A percentile compares a stretch with the other conserved stretches of the same genome.
phyloP scores from a whole-genome alignment of 257 asterid species.

The Salvia miltiorrhiza region DNA sequence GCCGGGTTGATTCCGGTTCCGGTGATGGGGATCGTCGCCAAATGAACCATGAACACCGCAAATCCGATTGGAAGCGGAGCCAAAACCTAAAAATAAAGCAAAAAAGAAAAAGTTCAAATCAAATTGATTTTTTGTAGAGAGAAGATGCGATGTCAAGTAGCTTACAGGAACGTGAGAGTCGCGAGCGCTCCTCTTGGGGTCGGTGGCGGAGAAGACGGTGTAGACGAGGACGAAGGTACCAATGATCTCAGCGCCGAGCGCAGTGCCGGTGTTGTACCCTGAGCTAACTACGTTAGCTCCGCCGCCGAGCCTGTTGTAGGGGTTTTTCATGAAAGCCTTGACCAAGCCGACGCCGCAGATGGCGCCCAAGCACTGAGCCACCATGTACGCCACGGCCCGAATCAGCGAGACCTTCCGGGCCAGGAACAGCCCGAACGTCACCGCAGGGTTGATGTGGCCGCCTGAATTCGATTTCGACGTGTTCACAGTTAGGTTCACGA shows the following conservation, averaged over 20 bases:
- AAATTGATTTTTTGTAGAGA: background rate
- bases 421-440: constrained; percentile 71
- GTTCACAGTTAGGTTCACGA: background rate
- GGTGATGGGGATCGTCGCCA: constrained; percentile 89
- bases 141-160: background rate
- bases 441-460: constrained; percentile 87
- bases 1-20: constrained; percentile 95
- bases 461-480: constrained; percentile 26
- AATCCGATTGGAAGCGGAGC: constrained; percentile 94
- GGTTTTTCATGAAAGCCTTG: constrained; percentile 67
- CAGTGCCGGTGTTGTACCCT: constrained; percentile 71
- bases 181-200: constrained; percentile 83
- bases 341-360: constrained; percentile 80
- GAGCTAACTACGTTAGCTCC: constrained; percentile 50
- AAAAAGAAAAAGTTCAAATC: background rate
- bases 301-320: constrained; percentile 56
- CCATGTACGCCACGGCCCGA: constrained; percentile 60
- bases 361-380: constrained; percentile 73
- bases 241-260: constrained; percentile 77
- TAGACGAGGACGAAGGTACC: constrained; percentile 84
- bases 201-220: constrained; percentile 92
- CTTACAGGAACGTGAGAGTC: constrained; percentile 87
- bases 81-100: constrained; percentile 67
- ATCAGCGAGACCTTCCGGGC: constrained; percentile 75
- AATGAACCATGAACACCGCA: constrained; percentile 88